phyloP scores from a whole-genome alignment of 805 yeast species.

The Starmerella khaoyaiensis region DNA sequence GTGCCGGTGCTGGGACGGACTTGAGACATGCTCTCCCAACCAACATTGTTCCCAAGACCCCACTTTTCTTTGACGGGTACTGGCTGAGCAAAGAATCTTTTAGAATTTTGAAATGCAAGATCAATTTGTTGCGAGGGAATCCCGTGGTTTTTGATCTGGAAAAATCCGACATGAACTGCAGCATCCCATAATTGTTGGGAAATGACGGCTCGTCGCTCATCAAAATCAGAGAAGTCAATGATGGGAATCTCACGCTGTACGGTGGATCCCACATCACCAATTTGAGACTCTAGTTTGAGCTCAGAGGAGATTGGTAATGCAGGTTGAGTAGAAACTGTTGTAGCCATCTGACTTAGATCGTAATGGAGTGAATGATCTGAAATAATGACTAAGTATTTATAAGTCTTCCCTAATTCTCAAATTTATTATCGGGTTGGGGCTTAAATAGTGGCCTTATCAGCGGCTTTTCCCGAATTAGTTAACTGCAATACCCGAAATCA shows the following conservation, averaged over 20 bases:
- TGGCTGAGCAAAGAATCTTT: slow-evolving; percentile 10
- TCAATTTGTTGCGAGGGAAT: slow-evolving; percentile 9
- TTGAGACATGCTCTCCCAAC: slow-evolving; percentile 15
- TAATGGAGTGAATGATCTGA: no score
- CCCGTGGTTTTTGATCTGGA: slow-evolving; percentile 15
- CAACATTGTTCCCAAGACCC: slow-evolving; percentile 10
- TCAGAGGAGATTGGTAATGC: no score
- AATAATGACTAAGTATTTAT: no score
- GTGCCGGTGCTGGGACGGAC: slow-evolving; percentile 18
- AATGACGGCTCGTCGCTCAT: slow-evolving; percentile 8
- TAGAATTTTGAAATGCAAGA: slow-evolving; percentile 9
- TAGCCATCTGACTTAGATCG: no score
- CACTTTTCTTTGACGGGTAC: slow-evolving; percentile 5
- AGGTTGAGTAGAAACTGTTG: no score
- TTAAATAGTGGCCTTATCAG: no score
- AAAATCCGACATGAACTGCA: slow-evolving; percentile 14
- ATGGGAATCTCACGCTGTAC: slow-evolving; percentile 8
- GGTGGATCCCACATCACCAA: slow-evolving; percentile 10
- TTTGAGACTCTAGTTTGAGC: slow-evolving; percentile 8
- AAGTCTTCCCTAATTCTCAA: no score
- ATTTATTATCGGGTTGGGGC: no score
- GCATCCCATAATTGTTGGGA: slow-evolving; percentile 15
- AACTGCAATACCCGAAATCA: no score
- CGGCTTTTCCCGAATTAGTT: no score
- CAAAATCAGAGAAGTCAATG: slow-evolving; percentile 11